Percentiles rank a stretch among this genome's conserved stretches.
Evolutionary conservation across 495 filamentous ascomycete species (phyloP).

Genomic region (Annulohypoxylon stygium): DNA sequence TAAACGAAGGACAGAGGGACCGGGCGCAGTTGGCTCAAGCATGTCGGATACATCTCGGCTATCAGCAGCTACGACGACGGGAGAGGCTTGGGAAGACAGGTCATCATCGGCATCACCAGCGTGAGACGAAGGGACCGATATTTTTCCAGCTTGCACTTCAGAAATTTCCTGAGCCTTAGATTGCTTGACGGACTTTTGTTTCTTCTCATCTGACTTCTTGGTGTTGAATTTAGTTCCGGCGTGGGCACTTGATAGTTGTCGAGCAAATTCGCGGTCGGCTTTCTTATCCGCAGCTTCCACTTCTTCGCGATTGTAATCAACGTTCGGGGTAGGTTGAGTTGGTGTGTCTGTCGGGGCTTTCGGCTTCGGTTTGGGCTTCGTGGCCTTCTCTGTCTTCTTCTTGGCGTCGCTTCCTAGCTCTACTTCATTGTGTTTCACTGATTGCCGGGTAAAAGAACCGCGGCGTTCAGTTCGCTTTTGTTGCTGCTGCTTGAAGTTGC

Average conservation of each 20-base stretch:
- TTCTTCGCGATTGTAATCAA: constrained; percentile 46
- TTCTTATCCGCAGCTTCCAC: constrained; percentile 62
- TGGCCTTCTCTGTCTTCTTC: constrained; percentile 49
- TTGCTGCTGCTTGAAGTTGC: constrained; percentile 55
- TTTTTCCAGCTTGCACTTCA: constrained; percentile 52
- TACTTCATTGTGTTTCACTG: constrained; percentile 45
- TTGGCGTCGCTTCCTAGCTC: constrained; percentile 50
- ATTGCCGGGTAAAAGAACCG: constrained; percentile 50
- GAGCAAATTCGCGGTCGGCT: constrained; percentile 79
- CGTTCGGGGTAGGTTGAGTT: constrained; percentile 30
- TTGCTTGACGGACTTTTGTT: constrained; percentile 71
- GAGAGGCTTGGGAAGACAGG: constrained; percentile 73
- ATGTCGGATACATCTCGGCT: constrained; percentile 82
- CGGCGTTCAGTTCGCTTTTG: constrained; percentile 56
- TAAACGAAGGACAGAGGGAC: constrained; percentile 80
- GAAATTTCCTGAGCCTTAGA: constrained; percentile 62
- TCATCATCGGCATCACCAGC: constrained; percentile 88
- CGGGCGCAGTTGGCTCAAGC: constrained; percentile 78
- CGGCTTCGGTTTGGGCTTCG: constrained; percentile 50
- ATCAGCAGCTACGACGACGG: constrained; percentile 66
- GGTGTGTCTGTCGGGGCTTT: constrained; percentile 39
- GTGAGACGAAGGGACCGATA: constrained; percentile 75
- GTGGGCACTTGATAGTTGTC: constrained; percentile 74
- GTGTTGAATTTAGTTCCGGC: constrained; percentile 69
- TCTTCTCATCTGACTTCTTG: constrained; percentile 69